Evolutionary conservation across 2,329 filamentous ascomycete genomes (phyloP).

Genomic region (Colletotrichum sp.): DNA sequence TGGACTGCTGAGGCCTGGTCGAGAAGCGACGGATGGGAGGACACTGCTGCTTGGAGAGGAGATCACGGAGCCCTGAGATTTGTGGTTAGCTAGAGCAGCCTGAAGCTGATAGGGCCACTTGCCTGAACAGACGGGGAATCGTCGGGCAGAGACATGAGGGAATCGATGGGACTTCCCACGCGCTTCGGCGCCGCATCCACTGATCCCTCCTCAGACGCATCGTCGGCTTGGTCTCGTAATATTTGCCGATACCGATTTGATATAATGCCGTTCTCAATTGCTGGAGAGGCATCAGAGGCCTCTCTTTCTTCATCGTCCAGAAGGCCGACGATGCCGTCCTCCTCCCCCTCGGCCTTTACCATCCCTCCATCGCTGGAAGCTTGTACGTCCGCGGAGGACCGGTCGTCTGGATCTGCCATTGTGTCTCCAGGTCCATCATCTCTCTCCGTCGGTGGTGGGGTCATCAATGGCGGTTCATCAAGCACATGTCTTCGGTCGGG

Average conservation of each 20-base stretch:
- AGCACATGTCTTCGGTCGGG: slow-evolving; percentile 18
- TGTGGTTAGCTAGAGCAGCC: slow-evolving; percentile 1
- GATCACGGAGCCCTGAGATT: slow-evolving; percentile 60
- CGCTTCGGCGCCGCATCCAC: slow-evolving; percentile 57
- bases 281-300: slow-evolving; percentile 24
- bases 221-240: slow-evolving; percentile 45
- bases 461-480: slow-evolving; percentile 23
- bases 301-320: slow-evolving; percentile 37
- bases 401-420: slow-evolving; percentile 56
- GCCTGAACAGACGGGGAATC: slow-evolving; percentile 86
- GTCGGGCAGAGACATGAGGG: slow-evolving; percentile 76
- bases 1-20: slow-evolving; percentile 69
- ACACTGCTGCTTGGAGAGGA: slow-evolving; percentile 78
- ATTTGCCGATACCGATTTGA: slow-evolving; percentile 51
- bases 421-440: slow-evolving; percentile 43
- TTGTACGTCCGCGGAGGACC: slow-evolving; percentile 42
- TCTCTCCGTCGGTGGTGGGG: slow-evolving; percentile 17
- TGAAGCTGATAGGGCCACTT: slow-evolving; percentile 28
- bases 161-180: slow-evolving; percentile 71
- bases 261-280: slow-evolving; percentile 39
- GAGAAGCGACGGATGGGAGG: slow-evolving; percentile 71
- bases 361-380: slow-evolving; percentile 48
- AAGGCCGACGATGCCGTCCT: slow-evolving; percentile 38
- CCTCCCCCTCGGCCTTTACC: slow-evolving; percentile 39
- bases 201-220: slow-evolving; percentile 58